phyloP scores from a whole-genome alignment of 116 monocot species.

The Trichopus zeylanicus region DNA sequence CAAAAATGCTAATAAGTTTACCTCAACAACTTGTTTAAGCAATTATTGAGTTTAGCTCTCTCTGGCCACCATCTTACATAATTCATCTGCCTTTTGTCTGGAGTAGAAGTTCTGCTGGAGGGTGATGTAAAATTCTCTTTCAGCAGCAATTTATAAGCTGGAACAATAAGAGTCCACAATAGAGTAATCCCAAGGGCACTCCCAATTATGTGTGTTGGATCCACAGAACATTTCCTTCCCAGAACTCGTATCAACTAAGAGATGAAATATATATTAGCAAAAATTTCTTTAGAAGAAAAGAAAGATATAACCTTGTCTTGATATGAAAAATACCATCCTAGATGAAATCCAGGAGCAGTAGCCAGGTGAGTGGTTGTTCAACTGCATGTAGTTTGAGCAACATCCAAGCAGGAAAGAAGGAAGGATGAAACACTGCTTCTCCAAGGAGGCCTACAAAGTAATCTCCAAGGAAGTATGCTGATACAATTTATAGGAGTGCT shows the following conservation, averaged over 20 bases:
- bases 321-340: conserved; percentile 33
- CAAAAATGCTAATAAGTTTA: no score
- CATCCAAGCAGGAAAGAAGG: conserved; percentile 68
- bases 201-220: no score
- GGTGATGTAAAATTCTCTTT: conserved; percentile 58
- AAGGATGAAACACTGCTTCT: conserved; percentile 48
- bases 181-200: conserved; percentile 66
- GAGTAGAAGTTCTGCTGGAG: conserved; percentile 6
- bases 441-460: conserved; percentile 54
- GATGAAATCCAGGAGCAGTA: conserved; percentile 54
- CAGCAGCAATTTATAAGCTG: conserved; percentile 49
- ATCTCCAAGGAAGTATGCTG: conserved; percentile 64
- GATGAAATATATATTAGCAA: no score
- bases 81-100: conserved; percentile 14
- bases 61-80: conserved; percentile 61
- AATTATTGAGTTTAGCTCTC: no score
- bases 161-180: conserved; percentile 61
- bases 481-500: conserved; percentile 57
- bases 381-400: conserved; percentile 44
- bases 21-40: no score
- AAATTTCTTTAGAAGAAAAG: no score
- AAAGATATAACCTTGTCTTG: no score
- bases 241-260: no score
- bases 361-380: conserved; percentile 46
- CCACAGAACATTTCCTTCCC: no score